phyloP scores from a whole-genome alignment of 2,329 filamentous ascomycete species.

The Helotiales sp. region DNA sequence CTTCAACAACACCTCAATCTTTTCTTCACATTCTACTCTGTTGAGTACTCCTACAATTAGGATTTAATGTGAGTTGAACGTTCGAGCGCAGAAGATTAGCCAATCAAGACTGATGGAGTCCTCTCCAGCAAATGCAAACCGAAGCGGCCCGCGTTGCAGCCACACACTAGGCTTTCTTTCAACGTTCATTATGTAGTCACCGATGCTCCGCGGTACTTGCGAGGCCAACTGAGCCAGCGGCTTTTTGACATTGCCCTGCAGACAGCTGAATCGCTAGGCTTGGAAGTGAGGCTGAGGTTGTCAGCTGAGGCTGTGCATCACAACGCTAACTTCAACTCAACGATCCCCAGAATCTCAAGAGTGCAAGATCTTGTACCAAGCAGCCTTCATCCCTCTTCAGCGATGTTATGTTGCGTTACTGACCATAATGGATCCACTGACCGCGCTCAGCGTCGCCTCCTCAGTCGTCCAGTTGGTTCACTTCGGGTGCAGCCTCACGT shows the following conservation, averaged over 20 bases:
- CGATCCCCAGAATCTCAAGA: neutral
- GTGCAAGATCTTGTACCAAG: neutral
- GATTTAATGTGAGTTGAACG: no score
- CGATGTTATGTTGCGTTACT: neutral
- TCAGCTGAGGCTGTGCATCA: neutral
- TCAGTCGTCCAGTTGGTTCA: neutral
- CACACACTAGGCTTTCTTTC: no score
- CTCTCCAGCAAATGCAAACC: no score
- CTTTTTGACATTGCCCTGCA: neutral
- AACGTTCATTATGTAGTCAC: no score
- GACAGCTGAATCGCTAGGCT: neutral
- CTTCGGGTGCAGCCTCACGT: neutral
- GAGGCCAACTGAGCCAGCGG: no score
- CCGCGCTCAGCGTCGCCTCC: neutral
- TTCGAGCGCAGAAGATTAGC: no score
- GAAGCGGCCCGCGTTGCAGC: no score
- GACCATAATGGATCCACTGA: neutral
- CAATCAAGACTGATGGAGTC: no score
- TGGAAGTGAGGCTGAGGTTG: neutral
- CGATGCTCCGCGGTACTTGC: no score
- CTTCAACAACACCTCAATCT: no score
- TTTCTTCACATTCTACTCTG: no score
- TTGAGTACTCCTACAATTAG: no score
- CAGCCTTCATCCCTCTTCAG: neutral
- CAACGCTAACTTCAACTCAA: neutral